Conservation (phyloP, 2,329 filamentous ascomycete species). For the Scytalidium lignicola region DNA sequence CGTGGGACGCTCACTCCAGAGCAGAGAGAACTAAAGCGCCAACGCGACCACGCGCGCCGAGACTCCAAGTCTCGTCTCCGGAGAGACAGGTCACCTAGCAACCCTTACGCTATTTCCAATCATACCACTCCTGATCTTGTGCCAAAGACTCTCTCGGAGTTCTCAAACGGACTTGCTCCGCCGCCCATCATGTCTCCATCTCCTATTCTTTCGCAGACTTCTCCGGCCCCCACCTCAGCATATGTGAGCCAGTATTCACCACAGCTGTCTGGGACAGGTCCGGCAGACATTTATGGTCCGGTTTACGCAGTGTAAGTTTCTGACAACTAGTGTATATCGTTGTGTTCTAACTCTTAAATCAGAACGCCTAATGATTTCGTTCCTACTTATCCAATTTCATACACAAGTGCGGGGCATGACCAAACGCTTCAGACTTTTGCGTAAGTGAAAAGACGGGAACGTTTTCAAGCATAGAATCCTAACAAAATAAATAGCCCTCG, state of each 20-base stretch:
- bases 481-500: conserved; percentile 5
- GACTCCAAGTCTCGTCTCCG: conserved; percentile 52
- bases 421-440: conserved; percentile 20
- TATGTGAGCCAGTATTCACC: conserved; percentile 25
- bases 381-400: conserved; percentile 21
- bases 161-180: conserved; percentile 22
- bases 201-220: conserved; percentile 24
- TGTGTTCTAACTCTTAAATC: conserved; percentile 2
- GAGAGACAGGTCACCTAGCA: conserved; percentile 33
- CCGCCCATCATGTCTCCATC: conserved; percentile 9
- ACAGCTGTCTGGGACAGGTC: conserved; percentile 15
- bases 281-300: conserved; percentile 25
- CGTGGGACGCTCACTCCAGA: conserved; percentile 49
- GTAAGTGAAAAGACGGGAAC: conserved; percentile 12
- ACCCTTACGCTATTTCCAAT: conserved; percentile 25
- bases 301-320: conserved; percentile 25
- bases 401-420: conserved; percentile 17
- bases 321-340: neutral
- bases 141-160: conserved; percentile 24
- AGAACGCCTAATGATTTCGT: conserved; percentile 2
- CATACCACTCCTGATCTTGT: conserved; percentile 26
- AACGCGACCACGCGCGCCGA: conserved; percentile 53
- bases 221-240: conserved; percentile 20
- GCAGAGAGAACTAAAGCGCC: conserved; percentile 57
- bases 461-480: neutral